Conservation (phyloP, 2,329 filamentous ascomycete species). For the Exophiala bonariae region DNA sequence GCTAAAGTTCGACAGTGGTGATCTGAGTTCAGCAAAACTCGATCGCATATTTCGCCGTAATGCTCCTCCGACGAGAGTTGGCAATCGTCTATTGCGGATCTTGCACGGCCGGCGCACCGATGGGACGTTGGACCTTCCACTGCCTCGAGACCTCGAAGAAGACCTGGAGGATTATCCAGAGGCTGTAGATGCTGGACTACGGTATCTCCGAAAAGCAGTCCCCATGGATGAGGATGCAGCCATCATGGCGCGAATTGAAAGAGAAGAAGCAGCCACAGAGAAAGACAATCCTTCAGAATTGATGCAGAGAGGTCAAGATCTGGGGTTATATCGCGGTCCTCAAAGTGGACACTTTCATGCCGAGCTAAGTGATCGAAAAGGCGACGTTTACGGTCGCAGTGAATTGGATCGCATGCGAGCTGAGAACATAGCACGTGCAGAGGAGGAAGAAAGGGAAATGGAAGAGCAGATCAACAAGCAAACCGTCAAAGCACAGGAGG, state of each 20-base stretch:
- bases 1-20: slow-evolving; percentile 21
- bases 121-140: slow-evolving; percentile 46
- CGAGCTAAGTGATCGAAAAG: slow-evolving; percentile 38
- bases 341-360: slow-evolving; percentile 45
- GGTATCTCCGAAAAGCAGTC: slow-evolving; percentile 43
- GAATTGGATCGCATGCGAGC: slow-evolving; percentile 41
- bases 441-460: slow-evolving; percentile 47
- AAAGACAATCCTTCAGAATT: slow-evolving; percentile 26
- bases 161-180: slow-evolving; percentile 29
- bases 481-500: slow-evolving; percentile 43
- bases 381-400: slow-evolving; percentile 44
- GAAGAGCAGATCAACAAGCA: slow-evolving; percentile 54
- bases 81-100: slow-evolving; percentile 33
- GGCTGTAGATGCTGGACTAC: slow-evolving; percentile 36
- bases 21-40: slow-evolving; percentile 19
- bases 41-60: slow-evolving; percentile 18
- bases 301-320: slow-evolving; percentile 36
- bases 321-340: slow-evolving; percentile 35
- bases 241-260: slow-evolving; percentile 43
- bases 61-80: slow-evolving; percentile 14
- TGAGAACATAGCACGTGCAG: slow-evolving; percentile 39
- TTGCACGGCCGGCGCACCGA: slow-evolving; percentile 45
- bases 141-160: slow-evolving; percentile 41
- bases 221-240: slow-evolving; percentile 50
- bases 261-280: slow-evolving; percentile 26